A percentile compares a stretch with the other conserved stretches of the same genome.
phyloP scores from a whole-genome alignment of 805 yeast species.

The Cyberlindnera americana region DNA sequence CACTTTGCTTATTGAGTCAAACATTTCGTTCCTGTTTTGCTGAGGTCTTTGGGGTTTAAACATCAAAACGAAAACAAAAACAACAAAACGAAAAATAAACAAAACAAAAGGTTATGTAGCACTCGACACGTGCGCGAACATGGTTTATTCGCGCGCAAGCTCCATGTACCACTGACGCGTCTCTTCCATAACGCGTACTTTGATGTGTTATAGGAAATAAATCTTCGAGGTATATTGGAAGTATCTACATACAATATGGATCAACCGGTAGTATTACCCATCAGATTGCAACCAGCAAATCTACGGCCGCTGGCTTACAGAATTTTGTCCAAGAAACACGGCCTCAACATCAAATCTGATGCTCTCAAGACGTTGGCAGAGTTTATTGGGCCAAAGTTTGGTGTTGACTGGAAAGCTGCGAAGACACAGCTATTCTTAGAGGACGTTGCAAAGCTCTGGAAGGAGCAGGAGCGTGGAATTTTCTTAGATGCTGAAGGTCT shows the following conservation, averaged over 20 bases:
- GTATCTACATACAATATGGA: constrained; percentile 9
- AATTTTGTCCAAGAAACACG: constrained; percentile 85
- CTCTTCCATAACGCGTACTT: too few species aligned
- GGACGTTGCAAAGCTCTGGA: constrained; percentile 79
- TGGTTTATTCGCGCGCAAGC: too few species aligned
- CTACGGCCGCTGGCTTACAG: constrained; percentile 91
- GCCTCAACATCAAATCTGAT: constrained; percentile 81
- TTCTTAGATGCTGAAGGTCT: constrained; percentile 79
- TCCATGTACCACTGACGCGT: too few species aligned
- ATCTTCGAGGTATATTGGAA: too few species aligned
- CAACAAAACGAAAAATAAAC: too few species aligned
- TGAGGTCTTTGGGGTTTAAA: too few species aligned
- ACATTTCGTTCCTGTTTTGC: constrained; percentile 14
- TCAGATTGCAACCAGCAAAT: constrained; percentile 73
- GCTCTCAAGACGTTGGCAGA: constrained; percentile 73
- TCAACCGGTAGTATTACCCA: constrained; percentile 54
- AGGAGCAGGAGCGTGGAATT: constrained; percentile 81
- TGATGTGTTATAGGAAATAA: too few species aligned
- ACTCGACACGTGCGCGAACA: too few species aligned
- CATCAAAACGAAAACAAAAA: too few species aligned
- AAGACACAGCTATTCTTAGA: constrained; percentile 65
- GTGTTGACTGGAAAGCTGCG: constrained; percentile 79
- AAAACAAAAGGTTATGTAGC: too few species aligned
- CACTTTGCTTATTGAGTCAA: constrained; percentile 20
- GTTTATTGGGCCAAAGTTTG: constrained; percentile 72